These are phyloP conservation scores for Saksenaea oblongispora DNA, from an alignment of 371 early-diverging fungal species.

Conservation along the genomic window DNA sequence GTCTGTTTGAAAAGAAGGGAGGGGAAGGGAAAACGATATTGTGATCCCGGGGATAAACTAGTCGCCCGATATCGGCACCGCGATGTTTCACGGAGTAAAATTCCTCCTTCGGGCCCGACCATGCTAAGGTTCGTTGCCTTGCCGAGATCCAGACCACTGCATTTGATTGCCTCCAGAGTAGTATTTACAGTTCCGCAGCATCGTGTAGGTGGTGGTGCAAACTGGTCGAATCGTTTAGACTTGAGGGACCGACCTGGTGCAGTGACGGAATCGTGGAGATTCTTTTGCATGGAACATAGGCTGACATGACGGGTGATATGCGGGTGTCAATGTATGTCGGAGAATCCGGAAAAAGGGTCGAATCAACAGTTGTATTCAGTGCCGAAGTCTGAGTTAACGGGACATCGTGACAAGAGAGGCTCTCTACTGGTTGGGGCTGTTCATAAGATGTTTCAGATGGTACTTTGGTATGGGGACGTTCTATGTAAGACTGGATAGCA, in stretches of 20 bases:
- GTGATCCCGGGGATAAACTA: background rate
- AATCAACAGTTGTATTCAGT: background rate
- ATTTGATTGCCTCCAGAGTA: too few relatives aligned
- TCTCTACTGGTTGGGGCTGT: background rate
- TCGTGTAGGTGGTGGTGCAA: background rate
- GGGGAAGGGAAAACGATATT: background rate
- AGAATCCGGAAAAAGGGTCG: background rate
- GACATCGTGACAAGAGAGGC: background rate
- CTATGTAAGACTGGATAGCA: background rate
- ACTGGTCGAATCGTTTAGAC: background rate
- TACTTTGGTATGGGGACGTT: background rate
- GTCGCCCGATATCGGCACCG: background rate
- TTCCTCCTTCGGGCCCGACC: background rate
- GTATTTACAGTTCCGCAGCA: background rate
- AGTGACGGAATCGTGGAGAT: background rate
- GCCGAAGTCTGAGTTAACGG: background rate
- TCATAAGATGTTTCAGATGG: background rate
- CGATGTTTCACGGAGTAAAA: constrained; percentile 1
- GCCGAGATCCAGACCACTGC: background rate
- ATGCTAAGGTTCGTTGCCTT: background rate
- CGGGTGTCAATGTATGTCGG: background rate
- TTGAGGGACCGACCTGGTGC: background rate
- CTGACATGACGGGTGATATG: background rate
- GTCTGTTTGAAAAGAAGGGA: background rate
- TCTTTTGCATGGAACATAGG: background rate